Conservation (phyloP, 768 basidiomycete species). For the Crassisporium funariophilum region DNA sequence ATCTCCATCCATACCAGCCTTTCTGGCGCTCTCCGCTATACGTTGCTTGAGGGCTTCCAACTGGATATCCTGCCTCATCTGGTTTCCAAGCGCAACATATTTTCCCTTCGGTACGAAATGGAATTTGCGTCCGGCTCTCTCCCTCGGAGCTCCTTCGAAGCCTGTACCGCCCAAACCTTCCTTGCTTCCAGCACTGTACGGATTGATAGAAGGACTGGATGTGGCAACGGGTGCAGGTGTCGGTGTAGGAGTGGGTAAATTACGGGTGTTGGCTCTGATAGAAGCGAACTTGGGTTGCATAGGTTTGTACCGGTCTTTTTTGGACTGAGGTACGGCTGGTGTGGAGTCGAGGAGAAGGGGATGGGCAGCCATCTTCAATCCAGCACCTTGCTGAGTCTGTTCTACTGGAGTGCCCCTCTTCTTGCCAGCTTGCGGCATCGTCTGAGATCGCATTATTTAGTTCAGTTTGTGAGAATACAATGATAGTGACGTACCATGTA, state of each 20-base stretch:
- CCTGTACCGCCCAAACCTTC: conserved; percentile 44
- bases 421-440: conserved; percentile 55
- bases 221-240: conserved; percentile 57
- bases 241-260: conserved; percentile 30
- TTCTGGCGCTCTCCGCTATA: conserved; percentile 90
- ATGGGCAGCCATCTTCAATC: conserved; percentile 89
- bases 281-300: conserved; percentile 99
- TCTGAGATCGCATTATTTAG: conserved; percentile 34
- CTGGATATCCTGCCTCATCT: conserved; percentile 72
- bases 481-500: conserved; percentile 67
- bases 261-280: conserved; percentile 88
- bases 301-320: conserved; percentile 93
- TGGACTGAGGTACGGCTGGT: conserved; percentile 59
- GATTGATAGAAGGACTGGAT: conserved; percentile 58
- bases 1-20: conserved; percentile 93
- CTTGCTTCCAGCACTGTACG: conserved; percentile 65
- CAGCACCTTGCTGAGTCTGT: conserved; percentile 75
- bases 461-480: not conserved
- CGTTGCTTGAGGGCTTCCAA: conserved; percentile 90
- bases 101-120: conserved; percentile 94
- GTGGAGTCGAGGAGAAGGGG: conserved; percentile 78
- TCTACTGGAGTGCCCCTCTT: conserved; percentile 55
- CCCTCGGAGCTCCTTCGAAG: conserved; percentile 75
- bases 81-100: conserved; percentile 74
- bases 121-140: conserved; percentile 69